These are phyloP conservation scores for Tricholoma terreum DNA, from an alignment of 768 basidiomycete genomes.

Conservation along the genomic window DNA sequence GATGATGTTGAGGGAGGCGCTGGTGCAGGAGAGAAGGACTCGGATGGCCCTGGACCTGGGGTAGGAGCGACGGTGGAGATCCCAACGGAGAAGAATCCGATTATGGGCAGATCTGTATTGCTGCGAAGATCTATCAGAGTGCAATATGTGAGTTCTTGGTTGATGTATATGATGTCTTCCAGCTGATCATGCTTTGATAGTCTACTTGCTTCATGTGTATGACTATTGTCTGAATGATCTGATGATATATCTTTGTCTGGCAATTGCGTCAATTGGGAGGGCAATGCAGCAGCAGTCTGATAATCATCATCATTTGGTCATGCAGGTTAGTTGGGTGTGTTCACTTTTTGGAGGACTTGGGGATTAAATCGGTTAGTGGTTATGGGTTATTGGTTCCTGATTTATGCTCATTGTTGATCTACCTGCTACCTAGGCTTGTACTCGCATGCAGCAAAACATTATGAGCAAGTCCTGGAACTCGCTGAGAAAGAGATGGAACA, in stretches of 20 bases:
- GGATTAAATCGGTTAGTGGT: too few relatives aligned
- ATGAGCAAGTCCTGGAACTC: conserved; percentile 68
- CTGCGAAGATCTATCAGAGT: conserved; percentile 84
- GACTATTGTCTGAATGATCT: conserved; percentile 84
- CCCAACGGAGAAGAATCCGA: conserved; percentile 70
- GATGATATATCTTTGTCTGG: conserved; percentile 77
- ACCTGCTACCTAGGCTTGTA: conserved; percentile 59
- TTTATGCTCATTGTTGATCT: neutral
- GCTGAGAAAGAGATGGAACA: conserved; percentile 40
- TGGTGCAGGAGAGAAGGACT: conserved; percentile 11
- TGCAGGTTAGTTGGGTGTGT: conserved; percentile 86
- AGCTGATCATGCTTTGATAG: conserved; percentile 48
- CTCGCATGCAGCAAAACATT: conserved; percentile 81
- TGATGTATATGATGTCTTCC: neutral
- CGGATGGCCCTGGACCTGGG: conserved; percentile 1
- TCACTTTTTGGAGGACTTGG: too few relatives aligned
- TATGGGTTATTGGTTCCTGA: too few relatives aligned
- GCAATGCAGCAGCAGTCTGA: conserved; percentile 96
- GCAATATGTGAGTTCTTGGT: conserved; percentile 69
- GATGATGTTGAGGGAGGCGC: conserved; percentile 21
- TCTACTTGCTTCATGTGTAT: conserved; percentile 86
- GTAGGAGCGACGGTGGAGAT: conserved; percentile 29
- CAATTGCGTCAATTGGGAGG: conserved; percentile 82
- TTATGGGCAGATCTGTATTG: conserved; percentile 82
- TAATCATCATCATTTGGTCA: conserved; percentile 86